Evolutionary conservation across 495 filamentous ascomycete genomes (phyloP).

Genomic region (Neurospora tetraspora): DNA sequence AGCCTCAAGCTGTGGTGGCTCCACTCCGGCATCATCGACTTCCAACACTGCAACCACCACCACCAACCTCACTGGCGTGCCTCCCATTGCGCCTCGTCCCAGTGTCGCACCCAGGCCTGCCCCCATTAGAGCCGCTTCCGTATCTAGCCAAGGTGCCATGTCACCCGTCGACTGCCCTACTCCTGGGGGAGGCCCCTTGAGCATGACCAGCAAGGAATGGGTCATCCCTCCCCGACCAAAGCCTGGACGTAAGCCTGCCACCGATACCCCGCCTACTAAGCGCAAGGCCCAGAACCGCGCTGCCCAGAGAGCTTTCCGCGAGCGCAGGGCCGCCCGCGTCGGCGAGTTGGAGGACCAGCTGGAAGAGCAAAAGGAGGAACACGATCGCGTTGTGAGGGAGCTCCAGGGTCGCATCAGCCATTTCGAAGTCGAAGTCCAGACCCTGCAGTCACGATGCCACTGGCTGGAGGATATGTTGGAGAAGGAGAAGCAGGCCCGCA

Average conservation of each 20-base stretch:
- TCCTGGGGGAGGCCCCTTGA: conserved; percentile 19
- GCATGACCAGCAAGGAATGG: conserved; percentile 74
- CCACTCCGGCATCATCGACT: conserved; percentile 13
- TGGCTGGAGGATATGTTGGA: conserved; percentile 33
- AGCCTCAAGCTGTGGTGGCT: conserved; percentile 5
- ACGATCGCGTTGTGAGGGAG: conserved; percentile 36
- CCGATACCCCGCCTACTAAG: conserved; percentile 83
- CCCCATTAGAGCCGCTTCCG: conserved; percentile 4
- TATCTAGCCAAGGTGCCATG: conserved; percentile 14
- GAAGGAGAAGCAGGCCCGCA: conserved; percentile 26
- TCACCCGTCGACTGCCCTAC: conserved; percentile 15
- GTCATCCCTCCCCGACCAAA: conserved; percentile 79
- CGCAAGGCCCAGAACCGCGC: conserved; percentile 88
- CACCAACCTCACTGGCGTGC: background rate
- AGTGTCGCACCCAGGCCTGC: conserved; percentile 14
- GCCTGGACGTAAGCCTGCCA: conserved; percentile 88
- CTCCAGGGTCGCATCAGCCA: conserved; percentile 33
- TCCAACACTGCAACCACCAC: conserved; percentile 1
- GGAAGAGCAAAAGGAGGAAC: conserved; percentile 47
- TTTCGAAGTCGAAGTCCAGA: conserved; percentile 36
- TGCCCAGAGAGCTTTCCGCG: conserved; percentile 87
- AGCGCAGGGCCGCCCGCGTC: conserved; percentile 72
- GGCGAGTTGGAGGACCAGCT: conserved; percentile 80
- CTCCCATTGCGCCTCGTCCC: conserved; percentile 21
- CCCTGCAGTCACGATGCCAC: conserved; percentile 31